Percentiles rank a stretch among this genome's conserved stretches.
Evolutionary conservation across 2,329 filamentous ascomycete species (phyloP).

Genomic region (Hypoxylon sp.): DNA sequence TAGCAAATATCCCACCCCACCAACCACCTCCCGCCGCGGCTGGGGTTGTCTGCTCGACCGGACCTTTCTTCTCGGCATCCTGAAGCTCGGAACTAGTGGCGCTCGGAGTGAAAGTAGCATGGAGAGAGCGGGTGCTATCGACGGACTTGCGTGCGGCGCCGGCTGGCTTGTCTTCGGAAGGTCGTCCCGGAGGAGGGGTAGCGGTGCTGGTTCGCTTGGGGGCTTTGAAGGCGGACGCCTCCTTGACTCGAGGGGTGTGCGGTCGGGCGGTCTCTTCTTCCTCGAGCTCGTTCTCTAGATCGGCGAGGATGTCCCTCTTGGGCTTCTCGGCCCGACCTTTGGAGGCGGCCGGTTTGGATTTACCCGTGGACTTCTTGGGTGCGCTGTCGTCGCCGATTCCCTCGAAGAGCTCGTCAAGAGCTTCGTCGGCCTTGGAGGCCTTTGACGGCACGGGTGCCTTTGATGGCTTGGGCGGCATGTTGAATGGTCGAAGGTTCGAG

Average conservation of each 20-base stretch:
- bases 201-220: slow-evolving; percentile 59
- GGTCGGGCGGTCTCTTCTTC: slow-evolving; percentile 80
- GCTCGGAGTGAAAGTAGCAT: slow-evolving; percentile 77
- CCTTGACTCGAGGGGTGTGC: slow-evolving; percentile 81
- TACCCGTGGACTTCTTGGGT: slow-evolving; percentile 61
- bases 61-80: slow-evolving; percentile 65
- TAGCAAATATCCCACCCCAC: slow-evolving; percentile 89
- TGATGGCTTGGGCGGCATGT: slow-evolving; percentile 71
- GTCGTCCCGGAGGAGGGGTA: slow-evolving; percentile 63
- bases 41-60: slow-evolving; percentile 56
- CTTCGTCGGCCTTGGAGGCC: slow-evolving; percentile 67
- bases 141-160: slow-evolving; percentile 73
- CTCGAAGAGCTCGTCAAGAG: slow-evolving; percentile 74
- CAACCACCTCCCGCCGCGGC: slow-evolving; percentile 74
- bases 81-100: slow-evolving; percentile 72
- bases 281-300: slow-evolving; percentile 82
- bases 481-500: slow-evolving; percentile 35
- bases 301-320: slow-evolving; percentile 84
- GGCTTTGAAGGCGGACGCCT: slow-evolving; percentile 60
- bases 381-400: slow-evolving; percentile 67
- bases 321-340: slow-evolving; percentile 56
- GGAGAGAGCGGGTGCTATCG: slow-evolving; percentile 79
- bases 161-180: slow-evolving; percentile 72
- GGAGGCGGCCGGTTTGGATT: slow-evolving; percentile 62
- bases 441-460: slow-evolving; percentile 68